Base-by-base conservation (phyloP, 2,329 filamentous ascomycete species). In the Sclerotinia spermophila region DNA sequence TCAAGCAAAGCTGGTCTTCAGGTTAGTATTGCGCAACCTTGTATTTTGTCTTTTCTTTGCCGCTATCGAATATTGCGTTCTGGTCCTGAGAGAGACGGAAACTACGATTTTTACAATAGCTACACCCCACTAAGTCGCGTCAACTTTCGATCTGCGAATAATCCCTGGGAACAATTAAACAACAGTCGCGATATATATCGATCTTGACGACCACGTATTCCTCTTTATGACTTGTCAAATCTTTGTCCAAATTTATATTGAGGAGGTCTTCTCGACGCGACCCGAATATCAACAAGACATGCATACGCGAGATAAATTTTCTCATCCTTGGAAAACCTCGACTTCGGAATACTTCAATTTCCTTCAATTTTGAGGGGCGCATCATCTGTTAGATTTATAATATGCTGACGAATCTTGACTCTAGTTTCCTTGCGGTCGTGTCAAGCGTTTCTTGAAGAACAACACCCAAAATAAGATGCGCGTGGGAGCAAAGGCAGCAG, bases 391-490 rank as follows among this genome's bases (percentile, higher is more conserved):
- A 3, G 11, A 38, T 40, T 19, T 38, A 10, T 24, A 38, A 27
- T 24, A 67, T 74, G 70, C 81, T 82, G 75, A 81, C 77, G 75
- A 75, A 75, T 75, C 74, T 45, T 67, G 59, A 64, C 65, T 75
- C 72, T 81, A 99, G 96, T 99, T 99, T 82, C 96, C 96, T 73
- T 99, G 96, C 82, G 96, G 96, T 84, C 96, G 96, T 91, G 96
- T 99, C 84, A 99, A 99, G 92, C 94, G 96, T 85, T 98, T 98
- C 86, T 87, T 99, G 81, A 97, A 98, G 89, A 94, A 93, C 83
- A 97, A 97, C 85, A 98, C 96, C 65, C 96, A 98, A 82, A 96
- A 97, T 85, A 98, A 98, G 87, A 98, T 97, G 93, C 95, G 96
- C 83, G 96, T 99, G 76, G 96, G 96, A 79, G 96, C 95, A 80